phyloP scores from a whole-genome alignment of 306 rosid genomes.

The Ochetophila trinervis region DNA sequence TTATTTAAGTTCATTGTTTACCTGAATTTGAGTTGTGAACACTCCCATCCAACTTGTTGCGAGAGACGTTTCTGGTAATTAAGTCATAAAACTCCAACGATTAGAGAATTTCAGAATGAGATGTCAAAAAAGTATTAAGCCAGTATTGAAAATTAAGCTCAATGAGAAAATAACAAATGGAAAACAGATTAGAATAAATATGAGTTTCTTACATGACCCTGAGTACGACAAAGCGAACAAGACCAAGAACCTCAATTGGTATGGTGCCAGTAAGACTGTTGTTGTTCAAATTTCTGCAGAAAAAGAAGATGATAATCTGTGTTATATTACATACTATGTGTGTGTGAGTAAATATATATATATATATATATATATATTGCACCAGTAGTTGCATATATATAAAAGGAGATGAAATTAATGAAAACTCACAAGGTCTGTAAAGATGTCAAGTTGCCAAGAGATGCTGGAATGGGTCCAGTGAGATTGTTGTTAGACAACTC shows the following conservation, averaged over 20 bases:
- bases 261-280: conserved; percentile 20
- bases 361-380: no score
- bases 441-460: conserved; percentile 28
- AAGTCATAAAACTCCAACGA: neutral
- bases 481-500: conserved; percentile 17
- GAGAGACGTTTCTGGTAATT: conserved; percentile 14
- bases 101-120: neutral
- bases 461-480: conserved; percentile 19
- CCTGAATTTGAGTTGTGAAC: neutral
- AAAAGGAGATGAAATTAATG: no score
- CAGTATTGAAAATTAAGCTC: neutral
- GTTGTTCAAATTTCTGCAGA: conserved; percentile 23
- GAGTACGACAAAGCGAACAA: conserved; percentile 21
- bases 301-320: neutral
- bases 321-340: neutral
- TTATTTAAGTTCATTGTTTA: no score
- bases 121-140: neutral
- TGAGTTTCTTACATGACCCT: conserved; percentile 17
- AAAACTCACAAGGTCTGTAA: conserved; percentile 14
- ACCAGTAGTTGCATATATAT: no score
- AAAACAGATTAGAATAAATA: neutral
- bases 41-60: conserved; percentile 13
- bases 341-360: no score
- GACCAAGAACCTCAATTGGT: conserved; percentile 23
- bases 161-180: neutral